A percentile compares a stretch with the other conserved stretches of the same genome.
Evolutionary conservation across 2,329 filamentous ascomycete genomes (phyloP).

Genomic region (Fusarium sambucinum): DNA sequence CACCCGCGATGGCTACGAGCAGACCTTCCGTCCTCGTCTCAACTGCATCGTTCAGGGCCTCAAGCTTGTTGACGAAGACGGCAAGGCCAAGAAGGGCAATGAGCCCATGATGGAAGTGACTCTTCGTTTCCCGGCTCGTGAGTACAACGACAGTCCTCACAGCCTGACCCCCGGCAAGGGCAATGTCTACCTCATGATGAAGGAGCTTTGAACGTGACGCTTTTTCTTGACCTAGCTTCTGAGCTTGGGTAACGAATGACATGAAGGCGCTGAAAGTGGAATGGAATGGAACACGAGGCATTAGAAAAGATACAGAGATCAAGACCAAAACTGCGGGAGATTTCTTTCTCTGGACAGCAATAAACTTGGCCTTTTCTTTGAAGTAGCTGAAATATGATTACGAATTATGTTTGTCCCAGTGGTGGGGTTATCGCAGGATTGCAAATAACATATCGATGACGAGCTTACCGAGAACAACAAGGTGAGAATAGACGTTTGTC

Average conservation of each 20-base stretch:
- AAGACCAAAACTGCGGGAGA: neutral
- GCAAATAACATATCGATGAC: constrained; percentile 11
- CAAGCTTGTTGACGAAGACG: neutral
- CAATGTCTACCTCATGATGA: constrained; percentile 30
- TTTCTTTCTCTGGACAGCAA: neutral
- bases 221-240: neutral
- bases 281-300: neutral
- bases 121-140: constrained; percentile 21
- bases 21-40: constrained; percentile 25
- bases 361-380: neutral
- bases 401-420: neutral
- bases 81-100: neutral
- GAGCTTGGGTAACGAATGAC: constrained; percentile 1
- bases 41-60: constrained; percentile 25
- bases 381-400: neutral
- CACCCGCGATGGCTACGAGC: constrained; percentile 19
- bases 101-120: constrained; percentile 25
- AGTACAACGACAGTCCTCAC: constrained; percentile 36
- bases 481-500: neutral
- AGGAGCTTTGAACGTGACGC: constrained; percentile 13
- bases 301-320: neutral
- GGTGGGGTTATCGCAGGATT: constrained; percentile 1
- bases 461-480: neutral
- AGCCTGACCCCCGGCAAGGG: constrained; percentile 20
- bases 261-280: neutral